Percentiles rank a stretch among this genome's conserved stretches.
These are phyloP conservation scores for Pythium rhizo-oryzae DNA, from an alignment of 352 stramenopile species.

Conservation along the genomic window DNA sequence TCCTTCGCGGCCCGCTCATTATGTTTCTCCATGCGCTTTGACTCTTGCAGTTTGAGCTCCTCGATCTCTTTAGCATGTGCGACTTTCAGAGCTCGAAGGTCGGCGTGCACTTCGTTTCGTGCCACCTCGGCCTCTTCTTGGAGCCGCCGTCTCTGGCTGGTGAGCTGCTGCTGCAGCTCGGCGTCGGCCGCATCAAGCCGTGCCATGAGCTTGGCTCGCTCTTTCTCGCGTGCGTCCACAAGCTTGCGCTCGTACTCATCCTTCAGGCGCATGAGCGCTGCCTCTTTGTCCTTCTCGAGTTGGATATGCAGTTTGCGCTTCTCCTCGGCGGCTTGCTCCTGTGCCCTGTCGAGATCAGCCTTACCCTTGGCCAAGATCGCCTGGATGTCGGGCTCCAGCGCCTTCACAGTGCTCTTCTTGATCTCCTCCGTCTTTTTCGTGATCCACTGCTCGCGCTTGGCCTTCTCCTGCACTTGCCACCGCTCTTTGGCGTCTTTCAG, in stretches of 20 bases:
- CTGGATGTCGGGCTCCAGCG: slow-evolving; percentile 80
- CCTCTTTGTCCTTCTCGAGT: slow-evolving; percentile 63
- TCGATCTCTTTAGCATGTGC: slow-evolving; percentile 65
- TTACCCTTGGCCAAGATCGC: slow-evolving; percentile 79
- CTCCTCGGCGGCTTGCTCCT: slow-evolving; percentile 61
- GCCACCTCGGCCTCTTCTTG: slow-evolving; percentile 72
- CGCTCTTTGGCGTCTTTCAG: slow-evolving; percentile 77
- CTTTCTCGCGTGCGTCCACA: slow-evolving; percentile 75
- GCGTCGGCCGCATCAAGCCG: slow-evolving; percentile 74
- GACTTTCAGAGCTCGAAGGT: slow-evolving; percentile 52
- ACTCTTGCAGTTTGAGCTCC: slow-evolving; percentile 53
- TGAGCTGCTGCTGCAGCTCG: slow-evolving; percentile 83
- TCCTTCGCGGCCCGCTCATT: slow-evolving; percentile 56
- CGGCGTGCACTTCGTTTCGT: slow-evolving; percentile 55
- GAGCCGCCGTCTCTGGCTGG: slow-evolving; percentile 58
- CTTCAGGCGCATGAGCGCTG: slow-evolving; percentile 52
- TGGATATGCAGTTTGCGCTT: slow-evolving; percentile 52
- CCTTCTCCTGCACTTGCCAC: slow-evolving; percentile 73
- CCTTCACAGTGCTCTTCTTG: slow-evolving; percentile 82
- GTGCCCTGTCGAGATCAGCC: slow-evolving; percentile 61
- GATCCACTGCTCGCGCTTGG: slow-evolving; percentile 77
- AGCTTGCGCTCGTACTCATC: slow-evolving; percentile 76
- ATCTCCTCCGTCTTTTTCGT: slow-evolving; percentile 86
- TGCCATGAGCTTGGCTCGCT: slow-evolving; percentile 68
- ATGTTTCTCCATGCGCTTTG: slow-evolving; percentile 37